Base-by-base conservation (phyloP, 345 rosid genomes). In the Reutealis trisperma region DNA sequence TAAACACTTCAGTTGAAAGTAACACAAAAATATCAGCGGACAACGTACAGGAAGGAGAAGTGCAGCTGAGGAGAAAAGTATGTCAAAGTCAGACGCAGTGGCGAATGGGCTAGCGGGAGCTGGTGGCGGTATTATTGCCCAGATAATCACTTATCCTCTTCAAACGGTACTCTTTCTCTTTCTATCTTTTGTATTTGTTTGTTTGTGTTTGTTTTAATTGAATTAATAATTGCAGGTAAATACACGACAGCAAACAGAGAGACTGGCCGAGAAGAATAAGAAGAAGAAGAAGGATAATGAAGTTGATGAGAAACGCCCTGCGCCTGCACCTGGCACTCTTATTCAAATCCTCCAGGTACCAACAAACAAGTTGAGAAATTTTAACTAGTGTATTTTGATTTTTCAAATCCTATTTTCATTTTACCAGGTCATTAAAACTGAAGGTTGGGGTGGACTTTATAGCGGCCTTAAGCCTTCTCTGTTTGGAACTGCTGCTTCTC, bases 21-120 rank as follows among this genome's bases (percentile, higher is more conserved):
- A 34, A 34, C 2, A 34, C 37, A 1, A 34, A 34, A 34, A 34
- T 34, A 34, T 32, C 37, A 34, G 3, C 37, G 37, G 5, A 34
- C 49, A 52, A 15, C 57, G 15, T 0, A 52, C 58, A 54, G 63
- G 8, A 0, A 15, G 24, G 19, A 9, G 16, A 45, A 19, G 2
- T n/a, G 12, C 16, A 16, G n/a, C 16, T 24, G 21, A 15, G 37
- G 19, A 30, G 19, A 42, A 18, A 37, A 75, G 60, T 0, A 86
- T 85, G 91, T 87, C 91, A 22, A 90, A 86, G 32, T 73, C 82
- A 47, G 72, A 70, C 82, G 94, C 94, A 59, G 65, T 90, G 41
- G 94, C 94, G 22, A 88, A 87, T 75, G 94, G 94, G 34, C 77
- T 90, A 58, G 94, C 94, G 7, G 94, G 94, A 71, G 92, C 91